Percentiles rank a stretch among this genome's conserved stretches.
Conservation (phyloP, 208 protist genomes). For the Naegleria fowleri region DNA sequence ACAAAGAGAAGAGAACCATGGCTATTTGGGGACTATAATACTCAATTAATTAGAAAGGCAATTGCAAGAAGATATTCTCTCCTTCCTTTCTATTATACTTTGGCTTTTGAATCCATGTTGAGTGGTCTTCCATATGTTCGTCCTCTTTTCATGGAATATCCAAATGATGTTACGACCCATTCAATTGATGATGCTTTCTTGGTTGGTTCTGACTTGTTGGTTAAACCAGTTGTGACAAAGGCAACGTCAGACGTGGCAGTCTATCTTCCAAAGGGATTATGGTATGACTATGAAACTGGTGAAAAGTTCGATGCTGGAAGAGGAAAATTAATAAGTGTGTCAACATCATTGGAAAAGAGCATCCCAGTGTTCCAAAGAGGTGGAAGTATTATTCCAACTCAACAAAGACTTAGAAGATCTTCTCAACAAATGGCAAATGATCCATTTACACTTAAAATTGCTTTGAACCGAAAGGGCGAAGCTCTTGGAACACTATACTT, state of each 20-base stretch:
- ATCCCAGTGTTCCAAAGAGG: slow-evolving; percentile 85
- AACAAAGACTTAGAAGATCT: slow-evolving; percentile 75
- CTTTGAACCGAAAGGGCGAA: slow-evolving; percentile 26
- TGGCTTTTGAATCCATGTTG: slow-evolving; percentile 71
- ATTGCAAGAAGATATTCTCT: slow-evolving; percentile 81
- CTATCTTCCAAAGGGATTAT: slow-evolving; percentile 58
- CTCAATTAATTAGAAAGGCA: slow-evolving; percentile 58
- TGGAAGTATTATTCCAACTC: slow-evolving; percentile 79
- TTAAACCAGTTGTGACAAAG: slow-evolving; percentile 67
- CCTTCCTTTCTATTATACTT: slow-evolving; percentile 93
- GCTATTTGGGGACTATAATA: slow-evolving; percentile 73
- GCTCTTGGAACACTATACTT: slow-evolving; percentile 56
- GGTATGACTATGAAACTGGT: slow-evolving; percentile 44
- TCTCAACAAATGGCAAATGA: slow-evolving; percentile 68
- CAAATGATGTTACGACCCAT: slow-evolving; percentile 58
- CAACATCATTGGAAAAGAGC: slow-evolving; percentile 50
- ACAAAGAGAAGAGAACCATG: slow-evolving; percentile 95
- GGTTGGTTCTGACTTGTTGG: slow-evolving; percentile 75
- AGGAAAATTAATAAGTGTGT: slow-evolving; percentile 50
- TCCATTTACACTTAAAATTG: slow-evolving; percentile 84
- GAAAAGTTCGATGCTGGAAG: slow-evolving; percentile 19
- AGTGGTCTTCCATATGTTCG: slow-evolving; percentile 78
- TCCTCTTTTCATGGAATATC: slow-evolving; percentile 90
- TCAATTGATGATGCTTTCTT: slow-evolving; percentile 76
- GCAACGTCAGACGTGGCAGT: slow-evolving; percentile 53